These are phyloP conservation scores for Aschersonia sp. DNA, from an alignment of 2,329 filamentous ascomycete genomes.

Conservation along the genomic window DNA sequence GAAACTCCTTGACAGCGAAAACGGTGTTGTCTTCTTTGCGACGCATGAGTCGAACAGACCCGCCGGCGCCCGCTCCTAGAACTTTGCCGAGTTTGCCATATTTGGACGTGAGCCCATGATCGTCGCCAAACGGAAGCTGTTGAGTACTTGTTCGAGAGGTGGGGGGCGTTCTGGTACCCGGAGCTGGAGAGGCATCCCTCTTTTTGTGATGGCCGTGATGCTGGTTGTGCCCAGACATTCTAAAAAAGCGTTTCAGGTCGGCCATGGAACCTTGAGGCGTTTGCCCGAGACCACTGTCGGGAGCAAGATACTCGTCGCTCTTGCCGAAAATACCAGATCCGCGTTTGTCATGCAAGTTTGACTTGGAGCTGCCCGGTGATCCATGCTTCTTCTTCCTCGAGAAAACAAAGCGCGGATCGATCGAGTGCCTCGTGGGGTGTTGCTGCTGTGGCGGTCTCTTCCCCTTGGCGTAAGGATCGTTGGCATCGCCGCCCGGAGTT, in stretches of 20 bases:
- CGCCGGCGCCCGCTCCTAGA: conserved; percentile 83
- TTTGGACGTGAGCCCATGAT: conserved; percentile 78
- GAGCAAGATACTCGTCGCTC: conserved; percentile 17
- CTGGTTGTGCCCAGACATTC: conserved; percentile 55
- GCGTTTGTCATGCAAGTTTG: conserved; percentile 40
- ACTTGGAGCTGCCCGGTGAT: conserved; percentile 37
- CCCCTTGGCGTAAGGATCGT: conserved; percentile 78
- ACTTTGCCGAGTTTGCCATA: conserved; percentile 95
- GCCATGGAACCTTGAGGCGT: conserved; percentile 65
- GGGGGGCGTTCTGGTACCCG: conserved; percentile 33
- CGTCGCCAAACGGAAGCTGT: conserved; percentile 82
- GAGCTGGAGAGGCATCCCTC: conserved; percentile 48
- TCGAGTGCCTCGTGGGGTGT: conserved; percentile 42
- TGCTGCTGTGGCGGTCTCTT: conserved; percentile 58
- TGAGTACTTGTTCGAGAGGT: conserved; percentile 26
- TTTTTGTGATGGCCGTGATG: conserved; percentile 50
- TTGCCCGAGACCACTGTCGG: conserved; percentile 12
- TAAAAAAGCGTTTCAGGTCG: conserved; percentile 95
- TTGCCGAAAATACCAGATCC: conserved; percentile 25
- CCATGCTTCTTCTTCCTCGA: conserved; percentile 55
- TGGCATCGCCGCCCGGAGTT: conserved; percentile 63
- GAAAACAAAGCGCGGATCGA: conserved; percentile 79
- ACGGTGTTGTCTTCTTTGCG: conserved; percentile 82
- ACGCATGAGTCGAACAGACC: conserved; percentile 89
- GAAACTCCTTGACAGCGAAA: conserved; percentile 96